Conservation (phyloP, 108 stramenopile species). For the Cyclostephanos tholiformis region DNA sequence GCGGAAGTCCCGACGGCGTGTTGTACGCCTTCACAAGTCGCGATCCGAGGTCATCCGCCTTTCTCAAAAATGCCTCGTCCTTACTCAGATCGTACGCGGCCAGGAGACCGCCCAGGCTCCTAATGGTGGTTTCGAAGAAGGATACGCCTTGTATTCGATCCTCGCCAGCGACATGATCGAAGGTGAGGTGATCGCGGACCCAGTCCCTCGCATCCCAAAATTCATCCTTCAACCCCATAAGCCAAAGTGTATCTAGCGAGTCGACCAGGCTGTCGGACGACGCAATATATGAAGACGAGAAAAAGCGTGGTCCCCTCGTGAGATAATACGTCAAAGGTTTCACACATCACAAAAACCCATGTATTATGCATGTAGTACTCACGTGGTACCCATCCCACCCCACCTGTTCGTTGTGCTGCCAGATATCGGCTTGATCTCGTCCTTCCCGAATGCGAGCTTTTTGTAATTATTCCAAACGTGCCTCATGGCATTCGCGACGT, state of each 20-base stretch:
- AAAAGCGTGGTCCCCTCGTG: neutral
- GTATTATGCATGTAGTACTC: slow-evolving; percentile 3
- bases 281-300: neutral
- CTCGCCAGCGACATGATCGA: slow-evolving; percentile 41
- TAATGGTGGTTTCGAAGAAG: slow-evolving; percentile 98
- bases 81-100: slow-evolving; percentile 87
- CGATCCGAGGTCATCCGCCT: slow-evolving; percentile 77
- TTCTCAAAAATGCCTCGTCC: slow-evolving; percentile 71
- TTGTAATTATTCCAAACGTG: slow-evolving; percentile 77
- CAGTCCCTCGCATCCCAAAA: slow-evolving; percentile 89
- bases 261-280: slow-evolving; percentile 68
- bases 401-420: slow-evolving; percentile 58
- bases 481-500: slow-evolving; percentile 73
- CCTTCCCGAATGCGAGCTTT: slow-evolving; percentile 80
- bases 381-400: slow-evolving; percentile 92
- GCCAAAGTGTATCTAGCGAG: slow-evolving; percentile 95
- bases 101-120: slow-evolving; percentile 93
- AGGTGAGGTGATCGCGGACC: slow-evolving; percentile 70
- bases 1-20: slow-evolving; percentile 70
- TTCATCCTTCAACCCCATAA: slow-evolving; percentile 95
- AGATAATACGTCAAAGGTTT: neutral
- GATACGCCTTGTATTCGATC: slow-evolving; percentile 52
- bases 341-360: neutral
- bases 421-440: slow-evolving; percentile 76
- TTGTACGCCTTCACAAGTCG: slow-evolving; percentile 68